A percentile compares a stretch with the other conserved stretches of the same genome.
Evolutionary conservation across 805 yeast species (phyloP).

Genomic region (Metschnikowia chrysomelidarum): DNA sequence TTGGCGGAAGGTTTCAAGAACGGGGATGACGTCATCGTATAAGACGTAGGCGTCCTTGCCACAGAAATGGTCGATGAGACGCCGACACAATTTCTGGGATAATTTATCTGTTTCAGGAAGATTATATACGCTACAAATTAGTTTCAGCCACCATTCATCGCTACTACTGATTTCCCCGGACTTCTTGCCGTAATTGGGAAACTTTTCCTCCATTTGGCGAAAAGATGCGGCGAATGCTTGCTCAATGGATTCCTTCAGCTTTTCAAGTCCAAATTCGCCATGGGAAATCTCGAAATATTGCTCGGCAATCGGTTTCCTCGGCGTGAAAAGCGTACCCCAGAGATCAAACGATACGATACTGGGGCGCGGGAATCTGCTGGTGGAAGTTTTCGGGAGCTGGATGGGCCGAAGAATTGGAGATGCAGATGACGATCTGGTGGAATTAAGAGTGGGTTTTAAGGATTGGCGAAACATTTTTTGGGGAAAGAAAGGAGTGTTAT

Average conservation of each 20-base stretch:
- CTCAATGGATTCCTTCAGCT: slow-evolving; percentile 24
- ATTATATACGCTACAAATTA: slow-evolving; percentile 45
- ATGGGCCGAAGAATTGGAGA: slow-evolving; percentile 1
- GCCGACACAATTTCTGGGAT: slow-evolving; percentile 40
- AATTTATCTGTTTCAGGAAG: slow-evolving; percentile 24
- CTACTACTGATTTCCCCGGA: slow-evolving; percentile 19
- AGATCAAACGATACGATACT: slow-evolving; percentile 62
- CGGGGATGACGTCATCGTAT: slow-evolving; percentile 52
- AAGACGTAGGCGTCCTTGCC: slow-evolving; percentile 51
- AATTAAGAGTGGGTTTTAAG: too few species aligned
- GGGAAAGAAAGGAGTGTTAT: too few species aligned
- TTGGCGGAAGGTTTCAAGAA: slow-evolving; percentile 33
- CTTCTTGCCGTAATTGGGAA: slow-evolving; percentile 64
- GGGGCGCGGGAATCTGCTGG: slow-evolving; percentile 34
- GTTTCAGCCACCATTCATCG: slow-evolving; percentile 58
- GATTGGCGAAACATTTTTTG: too few species aligned
- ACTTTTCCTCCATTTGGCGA: slow-evolving; percentile 32
- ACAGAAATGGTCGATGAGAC: slow-evolving; percentile 48
- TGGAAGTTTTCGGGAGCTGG: not conserved
- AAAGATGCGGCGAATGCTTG: slow-evolving; percentile 32
- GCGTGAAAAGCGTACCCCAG: slow-evolving; percentile 62
- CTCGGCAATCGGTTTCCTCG: slow-evolving; percentile 50
- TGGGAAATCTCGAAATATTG: slow-evolving; percentile 51
- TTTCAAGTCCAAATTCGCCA: slow-evolving; percentile 40
- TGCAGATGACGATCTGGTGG: too few species aligned